Conservation (phyloP, 306 rosid species). For the Sphenostylis stenocarpa region DNA sequence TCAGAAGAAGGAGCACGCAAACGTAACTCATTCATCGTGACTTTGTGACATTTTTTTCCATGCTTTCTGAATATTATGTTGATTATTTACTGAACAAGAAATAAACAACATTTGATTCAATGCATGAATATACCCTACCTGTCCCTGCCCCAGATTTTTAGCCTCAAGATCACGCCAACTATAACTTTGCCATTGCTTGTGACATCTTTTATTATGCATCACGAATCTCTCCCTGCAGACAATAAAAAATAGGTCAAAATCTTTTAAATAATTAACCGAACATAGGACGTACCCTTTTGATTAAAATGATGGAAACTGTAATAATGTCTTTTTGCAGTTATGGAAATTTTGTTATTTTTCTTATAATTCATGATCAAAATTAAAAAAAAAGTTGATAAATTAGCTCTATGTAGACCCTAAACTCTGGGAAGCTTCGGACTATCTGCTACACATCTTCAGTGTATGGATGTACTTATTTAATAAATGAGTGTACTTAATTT, state of each 20-base stretch:
- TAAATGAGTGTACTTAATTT: background rate
- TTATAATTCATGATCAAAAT: background rate
- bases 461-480: background rate
- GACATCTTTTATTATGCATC: background rate
- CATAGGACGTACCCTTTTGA: background rate
- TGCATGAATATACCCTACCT: background rate
- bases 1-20: background rate
- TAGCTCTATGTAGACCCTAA: background rate
- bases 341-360: background rate
- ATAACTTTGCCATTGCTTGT: background rate
- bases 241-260: background rate
- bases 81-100: background rate
- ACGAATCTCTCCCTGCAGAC: background rate
- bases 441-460: background rate
- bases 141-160: background rate
- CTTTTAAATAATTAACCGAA: background rate
- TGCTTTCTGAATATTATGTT: background rate
- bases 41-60: background rate
- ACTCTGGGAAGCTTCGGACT: no score
- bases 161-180: slow-evolving; percentile 17
- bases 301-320: background rate
- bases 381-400: background rate
- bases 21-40: background rate
- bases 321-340: background rate
- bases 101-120: background rate